Evolutionary conservation across 371 early-diverging fungal genomes (phyloP).

Genomic region (Syncephalastrum sp.): DNA sequence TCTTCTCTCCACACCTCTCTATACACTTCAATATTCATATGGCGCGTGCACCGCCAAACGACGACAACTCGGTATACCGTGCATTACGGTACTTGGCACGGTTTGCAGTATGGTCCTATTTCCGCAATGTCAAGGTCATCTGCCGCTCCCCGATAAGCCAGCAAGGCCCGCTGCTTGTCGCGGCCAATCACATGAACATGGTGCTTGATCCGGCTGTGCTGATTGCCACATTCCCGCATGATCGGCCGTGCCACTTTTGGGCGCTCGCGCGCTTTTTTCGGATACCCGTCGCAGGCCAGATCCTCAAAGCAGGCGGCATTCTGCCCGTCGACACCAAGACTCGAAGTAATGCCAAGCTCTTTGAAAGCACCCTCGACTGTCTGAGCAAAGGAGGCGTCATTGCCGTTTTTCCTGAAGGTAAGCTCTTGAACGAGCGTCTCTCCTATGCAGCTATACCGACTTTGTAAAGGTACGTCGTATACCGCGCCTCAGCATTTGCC

Average conservation of each 20-base stretch:
- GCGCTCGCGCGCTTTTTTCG: constrained; percentile 53
- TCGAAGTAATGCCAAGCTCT: constrained; percentile 52
- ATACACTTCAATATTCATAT: too few relatives aligned
- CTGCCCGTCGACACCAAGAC: constrained; percentile 58
- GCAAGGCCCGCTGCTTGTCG: constrained; percentile 41
- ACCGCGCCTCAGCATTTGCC: constrained; percentile 52
- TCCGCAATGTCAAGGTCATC: constrained; percentile 47
- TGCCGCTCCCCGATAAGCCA: constrained; percentile 32
- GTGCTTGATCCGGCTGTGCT: constrained; percentile 56
- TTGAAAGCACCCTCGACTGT: constrained; percentile 49
- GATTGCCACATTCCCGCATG: constrained; percentile 52
- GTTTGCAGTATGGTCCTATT: constrained; percentile 45
- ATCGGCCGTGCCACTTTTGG: constrained; percentile 59
- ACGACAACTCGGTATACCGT: constrained; percentile 16
- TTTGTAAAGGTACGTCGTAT: constrained; percentile 51
- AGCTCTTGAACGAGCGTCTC: not conserved
- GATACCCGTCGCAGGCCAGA: constrained; percentile 40
- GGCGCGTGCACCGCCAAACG: too few relatives aligned
- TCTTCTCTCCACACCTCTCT: too few relatives aligned
- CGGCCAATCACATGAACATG: constrained; percentile 61
- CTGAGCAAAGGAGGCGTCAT: constrained; percentile 49
- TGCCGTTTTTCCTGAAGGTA: constrained; percentile 62
- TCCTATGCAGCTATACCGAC: not conserved
- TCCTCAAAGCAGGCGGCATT: constrained; percentile 48
- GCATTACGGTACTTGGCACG: constrained; percentile 39